A percentile compares a stretch with the other conserved stretches of the same genome.
These are phyloP conservation scores for Blastomyces silverae DNA, from an alignment of 2,329 filamentous ascomycete genomes.

Conservation along the genomic window DNA sequence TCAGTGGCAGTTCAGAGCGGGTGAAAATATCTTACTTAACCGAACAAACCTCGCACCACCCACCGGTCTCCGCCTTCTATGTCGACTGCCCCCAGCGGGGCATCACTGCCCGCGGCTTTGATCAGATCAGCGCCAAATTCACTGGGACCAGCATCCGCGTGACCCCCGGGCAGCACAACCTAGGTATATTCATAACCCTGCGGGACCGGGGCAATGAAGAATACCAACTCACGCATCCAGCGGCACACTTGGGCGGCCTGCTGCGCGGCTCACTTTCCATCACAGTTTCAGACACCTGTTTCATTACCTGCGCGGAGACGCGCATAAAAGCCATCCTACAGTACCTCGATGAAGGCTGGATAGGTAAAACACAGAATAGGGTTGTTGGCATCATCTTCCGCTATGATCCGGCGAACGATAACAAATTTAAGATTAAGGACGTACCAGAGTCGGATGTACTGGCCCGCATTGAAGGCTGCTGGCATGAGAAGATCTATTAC, in stretches of 20 bases:
- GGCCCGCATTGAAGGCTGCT: slow-evolving; percentile 73
- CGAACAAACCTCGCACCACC: slow-evolving; percentile 96
- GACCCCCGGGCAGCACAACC: slow-evolving; percentile 82
- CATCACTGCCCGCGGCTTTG: slow-evolving; percentile 79
- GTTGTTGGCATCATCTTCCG: slow-evolving; percentile 86
- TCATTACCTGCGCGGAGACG: slow-evolving; percentile 82
- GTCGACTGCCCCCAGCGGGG: slow-evolving; percentile 89
- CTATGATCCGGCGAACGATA: slow-evolving; percentile 81
- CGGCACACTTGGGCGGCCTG: slow-evolving; percentile 84
- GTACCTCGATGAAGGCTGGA: slow-evolving; percentile 92
- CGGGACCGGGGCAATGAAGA: slow-evolving; percentile 75
- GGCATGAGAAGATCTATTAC: slow-evolving; percentile 67
- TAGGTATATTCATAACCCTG: slow-evolving; percentile 89
- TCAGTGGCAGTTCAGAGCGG: slow-evolving; percentile 37
- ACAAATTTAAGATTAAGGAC: slow-evolving; percentile 71
- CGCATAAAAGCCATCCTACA: slow-evolving; percentile 86
- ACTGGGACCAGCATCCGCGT: slow-evolving; percentile 93
- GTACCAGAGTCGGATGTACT: slow-evolving; percentile 80
- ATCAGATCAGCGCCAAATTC: slow-evolving; percentile 96
- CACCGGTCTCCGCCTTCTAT: slow-evolving; percentile 92
- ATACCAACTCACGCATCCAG: slow-evolving; percentile 90
- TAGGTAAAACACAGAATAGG: slow-evolving; percentile 83
- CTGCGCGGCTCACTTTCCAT: slow-evolving; percentile 81
- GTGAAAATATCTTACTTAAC: slow-evolving; percentile 89
- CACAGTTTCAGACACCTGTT: slow-evolving; percentile 82